Evolutionary conservation across 1,284 basidiomycete genomes (phyloP).

Genomic region (Tylopilus orsonianus): DNA sequence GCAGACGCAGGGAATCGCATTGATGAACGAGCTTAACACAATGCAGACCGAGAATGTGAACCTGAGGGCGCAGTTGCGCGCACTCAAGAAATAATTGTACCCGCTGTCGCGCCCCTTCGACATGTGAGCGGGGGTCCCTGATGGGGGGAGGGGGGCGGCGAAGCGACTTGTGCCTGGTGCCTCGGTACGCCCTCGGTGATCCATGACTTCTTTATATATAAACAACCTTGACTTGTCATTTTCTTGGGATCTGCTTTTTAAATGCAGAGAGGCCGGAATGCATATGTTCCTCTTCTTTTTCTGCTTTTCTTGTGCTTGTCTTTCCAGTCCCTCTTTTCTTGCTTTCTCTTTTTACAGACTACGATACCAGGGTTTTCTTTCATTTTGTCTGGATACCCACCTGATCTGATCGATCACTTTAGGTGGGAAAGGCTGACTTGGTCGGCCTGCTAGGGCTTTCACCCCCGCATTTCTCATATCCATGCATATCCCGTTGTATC

Average conservation of each 20-base stretch:
- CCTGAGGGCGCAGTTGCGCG: constrained; percentile 67
- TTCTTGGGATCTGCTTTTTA: background rate
- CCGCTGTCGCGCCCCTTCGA: background rate
- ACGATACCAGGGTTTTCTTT: constrained; percentile 4
- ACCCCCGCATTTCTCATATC: constrained; percentile 5
- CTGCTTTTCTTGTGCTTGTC: background rate
- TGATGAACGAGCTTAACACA: constrained; percentile 77
- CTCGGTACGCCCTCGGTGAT: constrained; percentile 1
- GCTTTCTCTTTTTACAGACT: background rate
- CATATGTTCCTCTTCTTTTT: background rate
- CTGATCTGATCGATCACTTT: constrained; percentile 2
- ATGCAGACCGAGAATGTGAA: constrained; percentile 75
- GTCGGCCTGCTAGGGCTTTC: background rate
- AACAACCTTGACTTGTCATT: background rate
- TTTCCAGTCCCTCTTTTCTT: background rate
- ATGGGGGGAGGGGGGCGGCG: background rate
- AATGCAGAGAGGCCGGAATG: background rate
- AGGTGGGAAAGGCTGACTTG: background rate
- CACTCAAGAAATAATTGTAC: constrained; percentile 40
- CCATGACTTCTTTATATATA: background rate
- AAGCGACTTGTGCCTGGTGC: background rate
- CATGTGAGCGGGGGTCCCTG: background rate
- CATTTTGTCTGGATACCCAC: constrained; percentile 13
- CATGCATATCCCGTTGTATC: constrained; percentile 21
- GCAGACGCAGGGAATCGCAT: constrained; percentile 65